Percentiles rank a stretch among this genome's conserved stretches.
Conservation (phyloP, 257 asterid species). For the Nicotiana tabacum region DNA sequence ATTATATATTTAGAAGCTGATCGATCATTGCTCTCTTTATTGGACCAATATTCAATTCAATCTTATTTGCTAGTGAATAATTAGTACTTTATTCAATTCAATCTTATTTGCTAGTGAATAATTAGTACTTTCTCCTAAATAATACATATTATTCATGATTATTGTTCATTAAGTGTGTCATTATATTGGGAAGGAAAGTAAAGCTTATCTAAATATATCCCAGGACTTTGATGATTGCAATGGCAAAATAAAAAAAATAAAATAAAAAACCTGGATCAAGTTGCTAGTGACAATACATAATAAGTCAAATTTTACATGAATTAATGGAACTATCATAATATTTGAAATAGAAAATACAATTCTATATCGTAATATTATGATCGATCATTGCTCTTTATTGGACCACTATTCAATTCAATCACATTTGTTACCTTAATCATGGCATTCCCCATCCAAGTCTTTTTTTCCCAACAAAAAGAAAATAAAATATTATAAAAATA, state of each 20-base stretch:
- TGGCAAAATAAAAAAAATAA: conserved; percentile 13
- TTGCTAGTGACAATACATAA: conserved; percentile 22
- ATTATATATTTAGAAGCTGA: conserved; percentile 16
- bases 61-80: conserved; percentile 28
- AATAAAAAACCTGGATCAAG: conserved; percentile 11
- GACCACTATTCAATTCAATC: conserved; percentile 54
- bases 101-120: conserved; percentile 28
- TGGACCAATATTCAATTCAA: conserved; percentile 59
- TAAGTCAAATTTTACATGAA: not conserved
- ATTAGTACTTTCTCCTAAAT: not conserved
- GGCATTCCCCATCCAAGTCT: conserved; percentile 36
- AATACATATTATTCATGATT: not conserved
- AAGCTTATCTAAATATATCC: conserved; percentile 23
- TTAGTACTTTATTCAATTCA: conserved; percentile 17
- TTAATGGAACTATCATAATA: conserved; percentile 10
- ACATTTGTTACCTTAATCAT: conserved; percentile 66
- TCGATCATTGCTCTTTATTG: conserved; percentile 36
- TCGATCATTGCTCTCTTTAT: conserved; percentile 28
- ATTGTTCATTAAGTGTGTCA: not conserved
- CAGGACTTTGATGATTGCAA: conserved; percentile 23
- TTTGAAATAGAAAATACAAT: conserved; percentile 8
- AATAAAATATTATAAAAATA: not conserved
- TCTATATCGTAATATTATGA: conserved; percentile 8
- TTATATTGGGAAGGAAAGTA: not conserved
- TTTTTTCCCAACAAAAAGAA: not conserved